Conservation (phyloP, 2,329 filamentous ascomycete species). For the Penicillium nordicum region DNA sequence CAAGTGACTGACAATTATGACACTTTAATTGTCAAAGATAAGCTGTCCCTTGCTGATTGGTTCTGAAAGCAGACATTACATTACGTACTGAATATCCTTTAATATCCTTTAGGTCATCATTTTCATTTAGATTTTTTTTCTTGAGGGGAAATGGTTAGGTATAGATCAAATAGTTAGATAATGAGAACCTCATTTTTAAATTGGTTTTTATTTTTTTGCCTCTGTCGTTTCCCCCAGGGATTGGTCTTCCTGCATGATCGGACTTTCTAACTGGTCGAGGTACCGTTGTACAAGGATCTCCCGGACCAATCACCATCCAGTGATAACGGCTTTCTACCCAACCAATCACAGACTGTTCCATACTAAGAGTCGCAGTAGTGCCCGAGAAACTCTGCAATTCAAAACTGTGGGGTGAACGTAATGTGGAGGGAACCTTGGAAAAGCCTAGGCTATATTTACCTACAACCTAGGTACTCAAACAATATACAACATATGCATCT, state of each 20-base stretch:
- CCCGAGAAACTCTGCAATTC: constrained; percentile 19
- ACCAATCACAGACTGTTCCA: constrained; percentile 21
- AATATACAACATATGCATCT: too few relatives aligned
- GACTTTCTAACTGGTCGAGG: not conserved
- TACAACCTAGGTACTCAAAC: too few relatives aligned
- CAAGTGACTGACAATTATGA: constrained; percentile 16
- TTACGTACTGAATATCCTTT: constrained; percentile 33
- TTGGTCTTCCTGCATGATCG: not conserved
- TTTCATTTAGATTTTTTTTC: not conserved
- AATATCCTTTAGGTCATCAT: constrained; percentile 2
- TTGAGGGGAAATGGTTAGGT: not conserved
- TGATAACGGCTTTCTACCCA: constrained; percentile 20
- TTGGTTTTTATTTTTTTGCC: not conserved
- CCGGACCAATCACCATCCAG: constrained; percentile 22
- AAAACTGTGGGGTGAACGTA: constrained; percentile 6
- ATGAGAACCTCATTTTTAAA: not conserved
- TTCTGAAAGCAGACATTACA: constrained; percentile 20
- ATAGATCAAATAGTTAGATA: constrained; percentile 4
- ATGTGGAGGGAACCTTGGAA: constrained; percentile 1
- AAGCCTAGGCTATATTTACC: not conserved
- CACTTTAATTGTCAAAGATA: constrained; percentile 31
- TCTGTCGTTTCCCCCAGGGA: not conserved
- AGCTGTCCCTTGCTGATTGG: constrained; percentile 32
- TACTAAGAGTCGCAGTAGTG: constrained; percentile 21
- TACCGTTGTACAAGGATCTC: not conserved